Percentiles rank a stretch among this genome's conserved stretches.
phyloP scores from a whole-genome alignment of 169 alveolate genomes.

The Eimeria falciformis region DNA sequence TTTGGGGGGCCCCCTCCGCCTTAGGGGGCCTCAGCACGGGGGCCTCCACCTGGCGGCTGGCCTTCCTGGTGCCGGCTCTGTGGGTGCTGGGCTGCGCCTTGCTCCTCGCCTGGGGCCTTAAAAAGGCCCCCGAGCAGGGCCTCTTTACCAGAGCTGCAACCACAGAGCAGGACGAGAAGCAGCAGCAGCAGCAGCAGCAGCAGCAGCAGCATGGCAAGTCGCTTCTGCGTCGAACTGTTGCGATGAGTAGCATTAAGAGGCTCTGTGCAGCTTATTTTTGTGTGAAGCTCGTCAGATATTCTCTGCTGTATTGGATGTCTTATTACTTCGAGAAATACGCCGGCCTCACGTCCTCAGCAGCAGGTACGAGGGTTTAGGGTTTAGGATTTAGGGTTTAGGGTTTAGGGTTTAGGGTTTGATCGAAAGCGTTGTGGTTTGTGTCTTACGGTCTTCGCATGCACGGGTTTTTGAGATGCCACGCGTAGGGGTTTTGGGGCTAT shows the following conservation, averaged over 20 bases:
- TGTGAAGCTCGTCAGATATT: slow-evolving; percentile 81
- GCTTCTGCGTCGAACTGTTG: background rate
- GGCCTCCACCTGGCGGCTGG: slow-evolving; percentile 28
- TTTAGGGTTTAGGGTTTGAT: background rate
- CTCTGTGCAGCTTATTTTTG: slow-evolving; percentile 80
- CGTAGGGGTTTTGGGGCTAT: background rate
- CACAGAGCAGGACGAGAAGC: background rate
- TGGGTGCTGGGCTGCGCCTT: slow-evolving; percentile 74
- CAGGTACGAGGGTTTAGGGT: slow-evolving; percentile 62
- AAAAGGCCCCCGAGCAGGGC: background rate
- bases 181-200: background rate
- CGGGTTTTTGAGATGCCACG: background rate
- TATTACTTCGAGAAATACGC: slow-evolving; percentile 77
- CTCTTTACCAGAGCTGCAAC: background rate
- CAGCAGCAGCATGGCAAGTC: background rate
- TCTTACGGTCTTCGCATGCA: background rate
- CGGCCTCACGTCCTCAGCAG: slow-evolving; percentile 72
- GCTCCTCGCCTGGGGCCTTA: slow-evolving; percentile 47
- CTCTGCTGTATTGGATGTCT: slow-evolving; percentile 84
- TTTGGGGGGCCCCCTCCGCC: slow-evolving; percentile 49
- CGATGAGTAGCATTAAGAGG: slow-evolving; percentile 27
- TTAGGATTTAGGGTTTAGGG: background rate
- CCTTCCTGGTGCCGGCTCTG: slow-evolving; percentile 70
- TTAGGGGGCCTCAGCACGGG: background rate
- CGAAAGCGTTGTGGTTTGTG: background rate